phyloP scores from a whole-genome alignment of 2,329 filamentous ascomycete genomes.

The Lachnellula suecica region DNA sequence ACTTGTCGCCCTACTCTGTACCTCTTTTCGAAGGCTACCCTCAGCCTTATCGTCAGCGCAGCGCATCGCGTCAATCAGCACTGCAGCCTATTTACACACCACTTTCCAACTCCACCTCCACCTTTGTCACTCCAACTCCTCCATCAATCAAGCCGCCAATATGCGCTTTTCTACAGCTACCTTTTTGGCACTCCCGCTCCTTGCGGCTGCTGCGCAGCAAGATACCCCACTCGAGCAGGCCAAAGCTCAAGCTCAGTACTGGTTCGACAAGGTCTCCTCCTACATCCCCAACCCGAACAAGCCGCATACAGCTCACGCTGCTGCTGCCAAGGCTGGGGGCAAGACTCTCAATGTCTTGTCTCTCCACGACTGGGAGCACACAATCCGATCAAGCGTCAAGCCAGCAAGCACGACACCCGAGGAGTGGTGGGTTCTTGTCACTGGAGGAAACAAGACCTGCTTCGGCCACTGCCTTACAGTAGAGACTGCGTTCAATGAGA shows the following conservation, averaged over 20 bases:
- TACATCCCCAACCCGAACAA: slow-evolving; percentile 50
- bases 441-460: slow-evolving; percentile 77
- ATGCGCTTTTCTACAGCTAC: slow-evolving; percentile 59
- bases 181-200: slow-evolving; percentile 54
- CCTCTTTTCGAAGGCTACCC: not conserved
- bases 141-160: slow-evolving; percentile 8
- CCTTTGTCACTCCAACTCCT: not conserved
- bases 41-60: slow-evolving; percentile 18
- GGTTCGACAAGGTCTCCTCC: slow-evolving; percentile 60
- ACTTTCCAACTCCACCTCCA: slow-evolving; percentile 8
- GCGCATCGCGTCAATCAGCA: not conserved
- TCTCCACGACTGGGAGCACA: slow-evolving; percentile 69
- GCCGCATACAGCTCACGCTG: slow-evolving; percentile 39
- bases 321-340: slow-evolving; percentile 49
- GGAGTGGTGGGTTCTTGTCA: slow-evolving; percentile 75
- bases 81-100: slow-evolving; percentile 9
- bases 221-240: slow-evolving; percentile 54
- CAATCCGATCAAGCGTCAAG: slow-evolving; percentile 61
- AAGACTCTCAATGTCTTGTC: slow-evolving; percentile 58
- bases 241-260: slow-evolving; percentile 61
- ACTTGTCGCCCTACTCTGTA: slow-evolving; percentile 8
- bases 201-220: slow-evolving; percentile 52
- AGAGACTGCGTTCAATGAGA: slow-evolving; percentile 66
- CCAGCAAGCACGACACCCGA: slow-evolving; percentile 60
- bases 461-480: slow-evolving; percentile 61